Conservation (phyloP, 1,139 yeast species). For the Hyphopichia fennica region DNA sequence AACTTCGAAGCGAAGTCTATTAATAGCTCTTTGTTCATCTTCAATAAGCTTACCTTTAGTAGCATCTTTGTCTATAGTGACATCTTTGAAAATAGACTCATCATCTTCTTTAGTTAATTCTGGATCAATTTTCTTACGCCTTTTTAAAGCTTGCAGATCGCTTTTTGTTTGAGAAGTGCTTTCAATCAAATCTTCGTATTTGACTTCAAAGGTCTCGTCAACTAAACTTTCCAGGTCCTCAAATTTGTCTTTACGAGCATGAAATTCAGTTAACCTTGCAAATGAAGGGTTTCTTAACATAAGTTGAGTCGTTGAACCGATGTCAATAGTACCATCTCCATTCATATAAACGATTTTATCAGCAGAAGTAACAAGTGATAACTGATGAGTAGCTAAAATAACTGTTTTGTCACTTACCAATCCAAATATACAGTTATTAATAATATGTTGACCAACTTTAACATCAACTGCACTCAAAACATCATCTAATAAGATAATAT, state of each 20-base stretch:
- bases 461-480: slow-evolving; percentile 27
- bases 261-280: background rate
- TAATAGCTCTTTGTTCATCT: slow-evolving; percentile 19
- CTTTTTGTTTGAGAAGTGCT: too few species aligned
- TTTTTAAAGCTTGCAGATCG: too few species aligned
- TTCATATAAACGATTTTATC: slow-evolving; percentile 19
- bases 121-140: too few species aligned
- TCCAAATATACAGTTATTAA: slow-evolving; percentile 17
- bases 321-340: slow-evolving; percentile 20
- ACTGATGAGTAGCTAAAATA: slow-evolving; percentile 25
- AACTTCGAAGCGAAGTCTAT: slow-evolving; percentile 14
- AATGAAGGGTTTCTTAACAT: background rate
- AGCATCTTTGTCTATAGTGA: slow-evolving; percentile 17
- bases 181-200: background rate
- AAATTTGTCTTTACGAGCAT: background rate
- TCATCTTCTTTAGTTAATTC: background rate
- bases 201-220: background rate
- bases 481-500: slow-evolving; percentile 22
- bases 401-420: slow-evolving; percentile 17
- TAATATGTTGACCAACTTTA: slow-evolving; percentile 22
- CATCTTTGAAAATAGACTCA: slow-evolving; percentile 23
- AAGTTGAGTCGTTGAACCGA: slow-evolving; percentile 11
- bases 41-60: slow-evolving; percentile 8
- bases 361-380: slow-evolving; percentile 19
- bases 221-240: background rate